These are phyloP conservation scores for Stenogyne calaminthoides DNA, from an alignment of 305 asterid genomes.

Conservation along the genomic window DNA sequence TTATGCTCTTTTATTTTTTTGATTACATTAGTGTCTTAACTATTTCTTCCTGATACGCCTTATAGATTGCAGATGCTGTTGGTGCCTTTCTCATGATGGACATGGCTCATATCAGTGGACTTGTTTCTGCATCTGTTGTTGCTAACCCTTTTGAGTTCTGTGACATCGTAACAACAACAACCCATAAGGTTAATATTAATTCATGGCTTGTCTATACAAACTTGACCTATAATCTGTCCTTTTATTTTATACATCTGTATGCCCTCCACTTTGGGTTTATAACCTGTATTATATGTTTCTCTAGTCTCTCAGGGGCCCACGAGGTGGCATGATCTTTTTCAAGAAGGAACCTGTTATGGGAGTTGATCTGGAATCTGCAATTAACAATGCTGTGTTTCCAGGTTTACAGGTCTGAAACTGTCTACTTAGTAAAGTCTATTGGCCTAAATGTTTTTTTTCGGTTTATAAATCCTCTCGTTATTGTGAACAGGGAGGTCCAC, in stretches of 20 bases:
- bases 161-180: slow-evolving; percentile 95
- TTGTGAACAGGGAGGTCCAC: slow-evolving; percentile 86
- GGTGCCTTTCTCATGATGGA: slow-evolving; percentile 99
- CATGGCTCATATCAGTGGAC: slow-evolving; percentile 98
- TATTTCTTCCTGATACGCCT: slow-evolving; percentile 12
- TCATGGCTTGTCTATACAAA: slow-evolving; percentile 14
- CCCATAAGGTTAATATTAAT: slow-evolving; percentile 75
- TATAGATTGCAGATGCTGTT: slow-evolving; percentile 83
- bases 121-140: slow-evolving; percentile 91
- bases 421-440: slow-evolving; percentile 2
- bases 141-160: slow-evolving; percentile 91
- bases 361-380: slow-evolving; percentile 78
- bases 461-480: slow-evolving; percentile 10
- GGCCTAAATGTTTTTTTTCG: background rate
- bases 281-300: slow-evolving; percentile 33
- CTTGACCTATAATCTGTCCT: background rate
- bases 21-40: slow-evolving; percentile 20
- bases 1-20: background rate
- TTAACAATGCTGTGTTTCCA: slow-evolving; percentile 94
- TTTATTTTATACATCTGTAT: background rate
- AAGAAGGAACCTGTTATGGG: slow-evolving; percentile 85
- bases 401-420: slow-evolving; percentile 76
- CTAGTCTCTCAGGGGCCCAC: slow-evolving; percentile 96
- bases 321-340: slow-evolving; percentile 99
- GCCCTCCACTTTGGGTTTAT: slow-evolving; percentile 5